Base-by-base conservation (phyloP, 768 basidiomycete genomes). In the Boletus sensibilis region DNA sequence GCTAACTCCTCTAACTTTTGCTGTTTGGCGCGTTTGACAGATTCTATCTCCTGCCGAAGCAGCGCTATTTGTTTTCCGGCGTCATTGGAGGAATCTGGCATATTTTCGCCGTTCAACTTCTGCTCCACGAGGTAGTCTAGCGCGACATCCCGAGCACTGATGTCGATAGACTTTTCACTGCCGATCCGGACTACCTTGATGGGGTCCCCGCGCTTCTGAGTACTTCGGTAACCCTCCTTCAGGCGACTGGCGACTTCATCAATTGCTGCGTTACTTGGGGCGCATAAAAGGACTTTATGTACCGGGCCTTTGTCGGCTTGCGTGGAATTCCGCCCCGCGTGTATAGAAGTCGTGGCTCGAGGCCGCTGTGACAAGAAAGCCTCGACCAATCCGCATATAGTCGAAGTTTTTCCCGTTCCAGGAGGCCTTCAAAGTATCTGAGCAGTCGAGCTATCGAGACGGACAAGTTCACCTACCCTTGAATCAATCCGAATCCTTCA, bases 351-450 rank as follows among this genome's bases (percentile, higher is more conserved):
- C 25, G 80, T 73, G 1, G 82, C 68, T 34, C 70, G 72, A 12
- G 74, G 70, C 8, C 89, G 86, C 38, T 76, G 79, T 3, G 87
- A 82, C 38, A 97, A 69, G 67, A 89, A 93, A 5, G 87, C 83
- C 40, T 91, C 86, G 7, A 97, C 89, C n/a, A 99, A 79, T 21
- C 92, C 94, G 63, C 93, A 93, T 59, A 99, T 98, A 1, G 97
- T 99, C 21, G 92, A 96, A 10, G 97, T 99, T 75, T 99, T 99
- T 13, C 97, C 97, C 0, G 97, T 99, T 52, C 97, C 97, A 2
- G 97, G 97, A 35, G 97, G 97, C 23, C 96, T 70, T 95, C 60
- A 27, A 48, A 20, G 38, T 27, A 49, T 47, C 9, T 60, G 5
- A 51, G 40, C 11, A 41, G 27, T 46, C 41, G 41, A 43, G 27